These are phyloP conservation scores for Penicillium alfredii DNA, from an alignment of 495 filamentous ascomycete genomes.

Conservation along the genomic window DNA sequence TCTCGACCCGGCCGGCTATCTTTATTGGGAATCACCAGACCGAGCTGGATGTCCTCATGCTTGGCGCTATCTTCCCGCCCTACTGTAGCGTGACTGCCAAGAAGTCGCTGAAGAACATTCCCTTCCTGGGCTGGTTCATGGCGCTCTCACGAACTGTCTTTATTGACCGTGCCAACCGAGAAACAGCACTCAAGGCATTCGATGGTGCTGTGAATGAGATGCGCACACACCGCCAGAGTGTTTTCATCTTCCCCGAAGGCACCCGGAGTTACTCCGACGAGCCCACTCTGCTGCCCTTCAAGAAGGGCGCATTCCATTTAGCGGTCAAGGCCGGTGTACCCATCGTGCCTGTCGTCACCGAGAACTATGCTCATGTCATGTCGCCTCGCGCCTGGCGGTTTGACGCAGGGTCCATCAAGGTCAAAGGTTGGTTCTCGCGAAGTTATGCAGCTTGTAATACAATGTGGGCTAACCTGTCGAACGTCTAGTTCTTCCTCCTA, in stretches of 20 bases:
- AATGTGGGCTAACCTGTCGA: too few relatives aligned
- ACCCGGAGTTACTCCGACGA: slow-evolving; percentile 83
- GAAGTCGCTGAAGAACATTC: slow-evolving; percentile 69
- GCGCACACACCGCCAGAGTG: slow-evolving; percentile 66
- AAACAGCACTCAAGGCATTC: slow-evolving; percentile 80
- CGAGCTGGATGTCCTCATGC: slow-evolving; percentile 88
- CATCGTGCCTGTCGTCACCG: slow-evolving; percentile 77
- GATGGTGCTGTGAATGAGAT: slow-evolving; percentile 77
- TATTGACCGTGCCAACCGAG: slow-evolving; percentile 80
- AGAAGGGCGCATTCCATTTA: slow-evolving; percentile 97
- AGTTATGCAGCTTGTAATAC: too few relatives aligned
- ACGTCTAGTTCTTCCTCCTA: slow-evolving; percentile 81
- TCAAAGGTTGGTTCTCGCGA: slow-evolving; percentile 69
- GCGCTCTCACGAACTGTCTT: slow-evolving; percentile 81
- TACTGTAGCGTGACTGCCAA: slow-evolving; percentile 95
- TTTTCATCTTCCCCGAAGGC: slow-evolving; percentile 93
- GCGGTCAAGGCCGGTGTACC: slow-evolving; percentile 91
- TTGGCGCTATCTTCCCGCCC: slow-evolving; percentile 79
- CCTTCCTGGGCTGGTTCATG: slow-evolving; percentile 98
- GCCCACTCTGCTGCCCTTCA: slow-evolving; percentile 80
- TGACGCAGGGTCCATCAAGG: slow-evolving; percentile 65
- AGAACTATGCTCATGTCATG: slow-evolving; percentile 81
- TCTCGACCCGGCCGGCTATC: slow-evolving; percentile 73
- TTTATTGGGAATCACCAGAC: slow-evolving; percentile 93
- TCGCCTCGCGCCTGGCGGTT: slow-evolving; percentile 65